A percentile compares a stretch with the other conserved stretches of the same genome.
Conservation (phyloP, 352 stramenopile species). For the Phytophthora sp. region DNA sequence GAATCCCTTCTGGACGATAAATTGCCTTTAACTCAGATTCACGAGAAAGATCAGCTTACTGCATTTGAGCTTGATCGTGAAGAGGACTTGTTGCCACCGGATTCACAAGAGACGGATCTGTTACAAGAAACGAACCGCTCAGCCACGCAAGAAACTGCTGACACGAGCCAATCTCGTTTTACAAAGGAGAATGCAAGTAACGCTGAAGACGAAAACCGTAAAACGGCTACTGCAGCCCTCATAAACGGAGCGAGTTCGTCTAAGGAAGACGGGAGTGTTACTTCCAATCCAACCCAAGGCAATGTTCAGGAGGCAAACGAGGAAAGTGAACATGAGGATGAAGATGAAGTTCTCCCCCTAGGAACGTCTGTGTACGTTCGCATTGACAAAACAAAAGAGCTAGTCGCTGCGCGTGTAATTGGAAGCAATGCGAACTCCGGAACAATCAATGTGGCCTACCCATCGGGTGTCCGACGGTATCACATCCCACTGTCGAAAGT, state of each 20-base stretch:
- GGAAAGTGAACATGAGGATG: conserved; percentile 27
- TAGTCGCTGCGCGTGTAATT: conserved; percentile 68
- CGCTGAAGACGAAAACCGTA: not conserved
- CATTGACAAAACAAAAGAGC: conserved; percentile 69
- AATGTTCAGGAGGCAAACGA: not conserved
- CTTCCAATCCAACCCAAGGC: not conserved
- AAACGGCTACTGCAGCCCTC: not conserved
- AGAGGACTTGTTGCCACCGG: conserved; percentile 30
- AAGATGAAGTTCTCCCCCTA: conserved; percentile 43
- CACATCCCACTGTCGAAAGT: conserved; percentile 68
- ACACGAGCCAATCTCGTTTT: no score
- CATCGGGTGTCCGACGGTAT: conserved; percentile 62
- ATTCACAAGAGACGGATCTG: no score
- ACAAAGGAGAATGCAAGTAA: no score
- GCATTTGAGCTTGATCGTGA: conserved; percentile 70
- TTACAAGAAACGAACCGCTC: no score
- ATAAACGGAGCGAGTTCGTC: not conserved
- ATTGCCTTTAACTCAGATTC: conserved; percentile 68
- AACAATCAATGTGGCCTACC: conserved; percentile 74
- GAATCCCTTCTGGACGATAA: conserved; percentile 71
- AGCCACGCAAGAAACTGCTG: no score
- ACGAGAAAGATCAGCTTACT: conserved; percentile 77
- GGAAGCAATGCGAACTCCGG: conserved; percentile 60
- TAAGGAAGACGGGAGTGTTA: not conserved
- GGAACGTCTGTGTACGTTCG: conserved; percentile 69